A percentile compares a stretch with the other conserved stretches of the same genome.
These are phyloP conservation scores for Sambucus nigra DNA, from an alignment of 129 eudicot genomes.

Conservation along the genomic window DNA sequence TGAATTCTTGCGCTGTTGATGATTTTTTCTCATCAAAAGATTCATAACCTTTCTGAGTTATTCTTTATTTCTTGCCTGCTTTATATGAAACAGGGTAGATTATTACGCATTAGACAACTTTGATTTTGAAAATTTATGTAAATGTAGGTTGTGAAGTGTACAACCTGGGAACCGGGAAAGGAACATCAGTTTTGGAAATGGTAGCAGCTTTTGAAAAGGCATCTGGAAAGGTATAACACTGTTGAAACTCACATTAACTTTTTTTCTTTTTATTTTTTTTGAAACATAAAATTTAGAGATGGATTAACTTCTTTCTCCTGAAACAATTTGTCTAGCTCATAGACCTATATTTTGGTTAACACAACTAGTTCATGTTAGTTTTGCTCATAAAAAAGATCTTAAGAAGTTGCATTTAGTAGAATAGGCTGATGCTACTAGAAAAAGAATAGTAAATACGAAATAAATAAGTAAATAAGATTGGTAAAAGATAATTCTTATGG, in stretches of 20 bases:
- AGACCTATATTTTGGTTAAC: not conserved
- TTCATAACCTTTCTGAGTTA: not conserved
- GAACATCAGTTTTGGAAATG: conserved; percentile 88
- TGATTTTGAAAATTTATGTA: conserved; percentile 4
- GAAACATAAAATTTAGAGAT: not conserved
- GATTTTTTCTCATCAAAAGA: too few relatives aligned
- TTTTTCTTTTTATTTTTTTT: not conserved
- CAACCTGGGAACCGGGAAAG: conserved; percentile 87
- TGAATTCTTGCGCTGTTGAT: too few relatives aligned
- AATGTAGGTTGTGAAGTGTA: conserved; percentile 70
- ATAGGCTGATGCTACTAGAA: not conserved
- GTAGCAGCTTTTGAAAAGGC: conserved; percentile 86
- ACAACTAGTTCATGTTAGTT: not conserved
- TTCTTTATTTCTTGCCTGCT: too few relatives aligned
- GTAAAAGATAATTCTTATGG: not conserved
- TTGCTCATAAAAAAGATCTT: too few relatives aligned
- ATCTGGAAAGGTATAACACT: conserved; percentile 66
- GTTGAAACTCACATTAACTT: not conserved
- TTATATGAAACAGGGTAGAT: not conserved
- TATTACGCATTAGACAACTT: not conserved
- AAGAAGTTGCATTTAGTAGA: not conserved
- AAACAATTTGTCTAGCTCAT: not conserved
- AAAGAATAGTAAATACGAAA: not conserved
- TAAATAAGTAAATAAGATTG: not conserved
- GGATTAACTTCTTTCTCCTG: not conserved